Evolutionary conservation across 2,329 filamentous ascomycete species (phyloP).

Genomic region (Diaporthe eres): DNA sequence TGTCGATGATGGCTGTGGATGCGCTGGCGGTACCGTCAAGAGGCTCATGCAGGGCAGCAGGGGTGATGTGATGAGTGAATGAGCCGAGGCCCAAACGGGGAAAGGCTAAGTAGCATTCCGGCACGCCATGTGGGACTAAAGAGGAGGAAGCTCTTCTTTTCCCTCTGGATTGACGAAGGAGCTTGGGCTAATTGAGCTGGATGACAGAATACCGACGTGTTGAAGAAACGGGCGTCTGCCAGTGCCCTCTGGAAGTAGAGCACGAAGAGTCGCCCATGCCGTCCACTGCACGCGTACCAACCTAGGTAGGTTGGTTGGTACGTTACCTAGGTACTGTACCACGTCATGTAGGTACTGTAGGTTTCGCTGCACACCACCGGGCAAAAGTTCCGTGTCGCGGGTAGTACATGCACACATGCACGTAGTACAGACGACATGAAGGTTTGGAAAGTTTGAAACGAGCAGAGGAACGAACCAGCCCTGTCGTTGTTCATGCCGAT

Average conservation of each 20-base stretch:
- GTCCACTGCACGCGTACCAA: neutral
- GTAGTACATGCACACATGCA: slow-evolving; percentile 13
- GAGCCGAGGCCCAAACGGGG: slow-evolving; percentile 26
- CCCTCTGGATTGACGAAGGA: neutral
- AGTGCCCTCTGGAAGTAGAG: neutral
- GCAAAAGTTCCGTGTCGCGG: slow-evolving; percentile 3
- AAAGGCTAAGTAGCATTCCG: slow-evolving; percentile 30
- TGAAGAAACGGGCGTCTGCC: slow-evolving; percentile 1
- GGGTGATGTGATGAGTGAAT: slow-evolving; percentile 19
- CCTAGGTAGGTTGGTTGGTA: neutral
- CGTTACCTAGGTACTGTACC: neutral
- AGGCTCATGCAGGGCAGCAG: slow-evolving; percentile 27
- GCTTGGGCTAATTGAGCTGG: neutral
- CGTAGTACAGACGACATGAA: neutral
- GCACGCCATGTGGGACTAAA: slow-evolving; percentile 19
- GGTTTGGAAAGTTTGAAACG: slow-evolving; percentile 30
- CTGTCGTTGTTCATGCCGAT: slow-evolving; percentile 33
- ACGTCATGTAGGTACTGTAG: neutral
- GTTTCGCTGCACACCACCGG: slow-evolving; percentile 6
- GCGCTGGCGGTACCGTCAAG: slow-evolving; percentile 32
- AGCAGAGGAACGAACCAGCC: slow-evolving; percentile 14
- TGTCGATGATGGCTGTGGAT: slow-evolving; percentile 1
- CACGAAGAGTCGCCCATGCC: slow-evolving; percentile 4
- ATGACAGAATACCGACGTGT: neutral
- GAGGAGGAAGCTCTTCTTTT: slow-evolving; percentile 17